Evolutionary conservation across 2,329 filamentous ascomycete species (phyloP).

Genomic region (Proliferodiscus dingleyae): DNA sequence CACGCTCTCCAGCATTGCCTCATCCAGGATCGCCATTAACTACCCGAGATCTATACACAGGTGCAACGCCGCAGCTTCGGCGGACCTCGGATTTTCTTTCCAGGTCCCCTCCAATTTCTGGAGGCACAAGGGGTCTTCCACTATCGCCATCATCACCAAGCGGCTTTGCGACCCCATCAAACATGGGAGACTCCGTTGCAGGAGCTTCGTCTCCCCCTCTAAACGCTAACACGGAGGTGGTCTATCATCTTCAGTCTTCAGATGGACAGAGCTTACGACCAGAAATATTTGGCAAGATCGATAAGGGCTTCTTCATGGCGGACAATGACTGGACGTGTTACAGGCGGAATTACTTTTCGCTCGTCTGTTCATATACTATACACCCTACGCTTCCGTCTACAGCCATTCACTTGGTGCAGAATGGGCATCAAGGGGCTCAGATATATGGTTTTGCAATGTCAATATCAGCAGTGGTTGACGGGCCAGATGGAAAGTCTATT

Average conservation of each 20-base stretch:
- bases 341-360: slow-evolving; percentile 66
- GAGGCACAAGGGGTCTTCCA: slow-evolving; percentile 26
- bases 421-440: slow-evolving; percentile 17
- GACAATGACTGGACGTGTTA: slow-evolving; percentile 72
- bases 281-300: slow-evolving; percentile 61
- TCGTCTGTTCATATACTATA: slow-evolving; percentile 60
- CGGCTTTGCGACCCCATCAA: slow-evolving; percentile 31
- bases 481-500: slow-evolving; percentile 55
- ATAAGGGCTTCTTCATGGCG: slow-evolving; percentile 64
- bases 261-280: slow-evolving; percentile 50
- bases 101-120: slow-evolving; percentile 29
- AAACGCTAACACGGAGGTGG: slow-evolving; percentile 34
- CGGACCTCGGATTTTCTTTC: slow-evolving; percentile 28
- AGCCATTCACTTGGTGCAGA: slow-evolving; percentile 35
- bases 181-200: slow-evolving; percentile 28
- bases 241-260: slow-evolving; percentile 44
- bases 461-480: slow-evolving; percentile 63
- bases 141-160: slow-evolving; percentile 31
- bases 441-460: slow-evolving; percentile 61
- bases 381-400: slow-evolving; percentile 39
- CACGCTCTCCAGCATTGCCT: slow-evolving; percentile 29
- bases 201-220: slow-evolving; percentile 31
- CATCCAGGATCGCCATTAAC: slow-evolving; percentile 28
- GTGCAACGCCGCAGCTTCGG: slow-evolving; percentile 27
- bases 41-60: slow-evolving; percentile 30